A percentile compares a stretch with the other conserved stretches of the same genome.
Evolutionary conservation across 371 early-diverging fungal genomes (phyloP).

Genomic region (Rhizopus sp.): DNA sequence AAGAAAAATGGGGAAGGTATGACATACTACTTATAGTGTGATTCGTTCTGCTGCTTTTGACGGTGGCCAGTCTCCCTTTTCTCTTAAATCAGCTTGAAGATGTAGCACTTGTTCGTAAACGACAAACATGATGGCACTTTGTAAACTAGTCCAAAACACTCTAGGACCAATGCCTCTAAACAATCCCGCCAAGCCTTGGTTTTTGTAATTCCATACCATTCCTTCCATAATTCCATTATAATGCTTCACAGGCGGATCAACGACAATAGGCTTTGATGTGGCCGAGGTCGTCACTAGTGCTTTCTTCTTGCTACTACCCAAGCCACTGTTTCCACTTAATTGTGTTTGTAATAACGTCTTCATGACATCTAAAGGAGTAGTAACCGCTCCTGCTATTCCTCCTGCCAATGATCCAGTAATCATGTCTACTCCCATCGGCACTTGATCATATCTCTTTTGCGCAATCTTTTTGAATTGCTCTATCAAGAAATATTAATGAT

Average conservation of each 20-base stretch:
- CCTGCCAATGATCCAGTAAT: slow-evolving; percentile 67
- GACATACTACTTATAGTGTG: not conserved
- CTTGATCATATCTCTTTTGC: slow-evolving; percentile 30
- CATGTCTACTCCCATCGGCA: slow-evolving; percentile 57
- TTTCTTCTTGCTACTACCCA: slow-evolving; percentile 18
- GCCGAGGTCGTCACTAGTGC: slow-evolving; percentile 17
- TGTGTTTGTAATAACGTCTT: slow-evolving; percentile 73
- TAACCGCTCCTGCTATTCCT: slow-evolving; percentile 69
- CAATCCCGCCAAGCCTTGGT: slow-evolving; percentile 62
- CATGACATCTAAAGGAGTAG: slow-evolving; percentile 72
- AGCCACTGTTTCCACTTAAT: slow-evolving; percentile 30
- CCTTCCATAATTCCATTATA: slow-evolving; percentile 68
- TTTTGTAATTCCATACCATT: slow-evolving; percentile 61
- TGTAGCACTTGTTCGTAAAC: slow-evolving; percentile 67
- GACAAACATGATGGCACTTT: slow-evolving; percentile 72
- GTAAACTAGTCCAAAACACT: slow-evolving; percentile 68
- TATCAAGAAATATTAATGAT: slow-evolving; percentile 8
- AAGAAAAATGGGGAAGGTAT: not conserved
- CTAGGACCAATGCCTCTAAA: slow-evolving; percentile 70
- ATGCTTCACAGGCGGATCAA: slow-evolving; percentile 42
- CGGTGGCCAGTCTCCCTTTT: slow-evolving; percentile 46
- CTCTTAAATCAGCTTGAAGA: slow-evolving; percentile 39
- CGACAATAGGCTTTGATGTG: slow-evolving; percentile 4
- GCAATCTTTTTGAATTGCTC: slow-evolving; percentile 56
- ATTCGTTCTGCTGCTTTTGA: slow-evolving; percentile 7